Evolutionary conservation across 2,329 filamentous ascomycete genomes (phyloP), one percentile per base, ranked within the genome.

Genomic region (Whalleya microplaca): DNA sequence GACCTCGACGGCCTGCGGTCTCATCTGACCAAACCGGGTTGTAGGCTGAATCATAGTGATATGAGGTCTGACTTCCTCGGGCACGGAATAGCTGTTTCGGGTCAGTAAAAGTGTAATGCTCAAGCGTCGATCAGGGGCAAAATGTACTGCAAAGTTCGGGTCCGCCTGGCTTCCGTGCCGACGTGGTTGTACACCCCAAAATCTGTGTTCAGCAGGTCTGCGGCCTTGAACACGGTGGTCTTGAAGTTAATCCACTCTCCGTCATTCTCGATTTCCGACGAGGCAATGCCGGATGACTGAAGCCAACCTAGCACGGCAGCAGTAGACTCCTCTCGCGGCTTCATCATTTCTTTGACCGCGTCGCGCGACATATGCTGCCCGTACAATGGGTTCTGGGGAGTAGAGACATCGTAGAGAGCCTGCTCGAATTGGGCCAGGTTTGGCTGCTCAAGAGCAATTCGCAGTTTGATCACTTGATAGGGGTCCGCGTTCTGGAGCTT

Each of bases 41-140:
- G 86, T 89, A 1, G 86, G 86, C 69, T 88, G 84, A 47, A 89
- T 83, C 66, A 88, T 78, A 55, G 84, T 81, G 55, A 90, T 78
- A 64, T 84, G 77, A 43, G 75, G 65, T 50, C 78, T 76, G 7
- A 90, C 70, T 0, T 78, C 70, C 48, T 75, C 75, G 0, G 87
- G 88, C 1, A 90, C 78, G 0, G 84, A 88, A 71, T 90, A 90
- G 45, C 78, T 74, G 16, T 51, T 59, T 53, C 20, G 12, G 18
- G 47, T 61, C 48, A 61, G 59, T 41, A 18, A 55, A 47, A 29
- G 12, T 42, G 48, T 41, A 51, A 52, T n/a, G 45, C 44, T 45
- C 32, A 16, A 29, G 45, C 6, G 27, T 43, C 42, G 23, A 21
- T 48, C 46, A 53, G 29, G 41, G 27, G 20, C 40, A 27, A 19